Base-by-base conservation (phyloP, 495 filamentous ascomycete genomes). In the Penicillium turbatum region DNA sequence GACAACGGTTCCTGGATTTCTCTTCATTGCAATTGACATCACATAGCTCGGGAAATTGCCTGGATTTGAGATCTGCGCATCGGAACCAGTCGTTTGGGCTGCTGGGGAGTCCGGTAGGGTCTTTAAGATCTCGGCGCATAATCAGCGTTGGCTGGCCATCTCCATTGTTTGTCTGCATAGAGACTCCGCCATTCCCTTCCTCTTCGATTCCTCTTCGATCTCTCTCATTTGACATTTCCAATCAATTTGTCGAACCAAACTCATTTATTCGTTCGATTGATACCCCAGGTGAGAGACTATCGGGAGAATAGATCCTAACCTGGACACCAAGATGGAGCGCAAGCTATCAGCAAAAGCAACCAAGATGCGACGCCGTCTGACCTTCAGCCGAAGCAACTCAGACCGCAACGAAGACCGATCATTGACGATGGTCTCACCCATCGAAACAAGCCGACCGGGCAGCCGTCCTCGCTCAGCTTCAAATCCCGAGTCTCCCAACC, bases 291-390 rank as follows among this genome's bases (percentile, higher is more conserved):
- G 34, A 36, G 4, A 35, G 7, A 42, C 38, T 7, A 11, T 51
- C 49, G 39, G n/a, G 49, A 43, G 29, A 35, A 51, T 16, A 51
- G 35, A 12, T 10, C 13, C 16, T 1, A 30, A 10, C 11, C n/a
- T 26, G n/a, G 6, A 9, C n/a, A 6, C 38, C 16, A 52, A 42
- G 1, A 67, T 67, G 64, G 64, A 67, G 38, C 61, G 54, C 53
- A 67, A 58, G 26, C 58, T 60, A 39, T 67, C 64, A 24, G 30
- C 53, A 29, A 67, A 60, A 42, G 56, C 64, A n/a, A 40, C 41
- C 26, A 51, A 55, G 30, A 67, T 64, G 45, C 64, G 64, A 43
- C 56, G 53, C 8, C 61, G 61, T 32, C 53, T 67, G n/a, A 46
- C 53, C 7, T 64, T 64, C 31, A 40, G 45, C 29, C 59, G 62